Evolutionary conservation across 2,329 filamentous ascomycete species (phyloP).

Genomic region (Phoma herbarum): DNA sequence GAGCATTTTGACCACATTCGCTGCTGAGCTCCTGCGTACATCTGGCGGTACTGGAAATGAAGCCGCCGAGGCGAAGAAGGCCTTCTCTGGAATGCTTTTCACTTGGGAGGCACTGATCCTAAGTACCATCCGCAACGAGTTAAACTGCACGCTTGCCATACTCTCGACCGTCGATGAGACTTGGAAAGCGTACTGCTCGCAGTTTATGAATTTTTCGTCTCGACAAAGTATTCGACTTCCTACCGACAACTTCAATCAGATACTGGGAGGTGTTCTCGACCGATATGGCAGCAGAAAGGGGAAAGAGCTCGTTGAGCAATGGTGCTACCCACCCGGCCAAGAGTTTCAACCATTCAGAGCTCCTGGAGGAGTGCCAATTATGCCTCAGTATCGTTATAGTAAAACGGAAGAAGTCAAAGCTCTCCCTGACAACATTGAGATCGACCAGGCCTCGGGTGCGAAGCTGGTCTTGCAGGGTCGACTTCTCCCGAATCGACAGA

Average conservation of each 20-base stretch:
- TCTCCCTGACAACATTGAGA: slow-evolving; percentile 42
- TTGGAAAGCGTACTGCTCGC: slow-evolving; percentile 43
- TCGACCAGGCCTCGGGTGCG: slow-evolving; percentile 40
- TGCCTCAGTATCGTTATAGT: slow-evolving; percentile 39
- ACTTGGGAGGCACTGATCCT: slow-evolving; percentile 43
- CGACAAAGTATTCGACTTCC: slow-evolving; percentile 40
- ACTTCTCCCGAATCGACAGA: slow-evolving; percentile 44
- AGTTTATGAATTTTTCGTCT: slow-evolving; percentile 40
- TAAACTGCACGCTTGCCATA: slow-evolving; percentile 45
- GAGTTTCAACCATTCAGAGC: slow-evolving; percentile 38
- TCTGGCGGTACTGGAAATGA: slow-evolving; percentile 26
- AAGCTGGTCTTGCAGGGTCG: slow-evolving; percentile 42
- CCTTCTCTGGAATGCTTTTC: slow-evolving; percentile 43
- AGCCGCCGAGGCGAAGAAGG: slow-evolving; percentile 27
- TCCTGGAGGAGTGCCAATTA: slow-evolving; percentile 45
- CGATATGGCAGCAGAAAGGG: slow-evolving; percentile 59
- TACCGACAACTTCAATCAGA: slow-evolving; percentile 58
- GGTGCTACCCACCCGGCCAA: slow-evolving; percentile 47
- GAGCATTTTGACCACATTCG: slow-evolving; percentile 44
- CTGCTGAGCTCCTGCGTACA: slow-evolving; percentile 40
- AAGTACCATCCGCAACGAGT: slow-evolving; percentile 35
- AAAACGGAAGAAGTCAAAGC: slow-evolving; percentile 36
- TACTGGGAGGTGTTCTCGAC: slow-evolving; percentile 65
- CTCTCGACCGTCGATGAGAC: slow-evolving; percentile 39
- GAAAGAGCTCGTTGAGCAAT: slow-evolving; percentile 58